Evolutionary conservation across 768 basidiomycete genomes (phyloP).

Genomic region (Auriscalpium microsporum): DNA sequence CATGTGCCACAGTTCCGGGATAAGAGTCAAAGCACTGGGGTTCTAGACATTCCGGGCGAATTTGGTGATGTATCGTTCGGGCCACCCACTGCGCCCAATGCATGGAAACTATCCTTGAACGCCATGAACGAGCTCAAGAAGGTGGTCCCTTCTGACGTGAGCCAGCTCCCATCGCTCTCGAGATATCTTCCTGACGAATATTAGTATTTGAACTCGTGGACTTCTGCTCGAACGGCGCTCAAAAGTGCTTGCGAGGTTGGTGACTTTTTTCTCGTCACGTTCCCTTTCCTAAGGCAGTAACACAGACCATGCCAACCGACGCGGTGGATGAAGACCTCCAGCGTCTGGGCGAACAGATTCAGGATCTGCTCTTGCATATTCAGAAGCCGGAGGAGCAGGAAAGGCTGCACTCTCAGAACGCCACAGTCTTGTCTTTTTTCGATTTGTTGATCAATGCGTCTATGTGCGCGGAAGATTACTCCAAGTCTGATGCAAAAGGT

Average conservation of each 20-base stretch:
- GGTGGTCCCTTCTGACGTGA: not conserved
- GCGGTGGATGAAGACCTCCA: not conserved
- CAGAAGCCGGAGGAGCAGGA: not conserved
- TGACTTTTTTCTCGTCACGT: not conserved
- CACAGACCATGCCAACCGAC: not conserved
- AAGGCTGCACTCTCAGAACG: not conserved
- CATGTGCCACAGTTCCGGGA: not conserved
- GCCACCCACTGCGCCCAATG: constrained; percentile 2
- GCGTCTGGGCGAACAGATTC: not conserved
- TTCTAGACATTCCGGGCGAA: not conserved
- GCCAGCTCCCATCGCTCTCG: not conserved
- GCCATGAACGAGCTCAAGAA: constrained; percentile 1
- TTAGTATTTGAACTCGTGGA: not conserved
- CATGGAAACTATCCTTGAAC: not conserved
- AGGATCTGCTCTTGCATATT: not conserved
- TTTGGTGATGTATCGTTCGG: not conserved
- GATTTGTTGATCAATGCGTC: constrained; percentile 2
- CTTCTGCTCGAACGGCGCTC: not conserved
- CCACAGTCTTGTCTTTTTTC: not conserved
- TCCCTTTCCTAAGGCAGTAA: not conserved
- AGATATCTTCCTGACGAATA: not conserved
- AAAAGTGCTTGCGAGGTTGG: constrained; percentile 1
- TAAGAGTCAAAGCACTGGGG: not conserved
- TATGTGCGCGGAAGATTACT: constrained; percentile 7
- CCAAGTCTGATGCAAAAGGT: not conserved